Percentiles rank a stretch among this genome's conserved stretches.
Conservation (phyloP, 768 basidiomycete genomes). For the Boletus tylopilopsis region DNA sequence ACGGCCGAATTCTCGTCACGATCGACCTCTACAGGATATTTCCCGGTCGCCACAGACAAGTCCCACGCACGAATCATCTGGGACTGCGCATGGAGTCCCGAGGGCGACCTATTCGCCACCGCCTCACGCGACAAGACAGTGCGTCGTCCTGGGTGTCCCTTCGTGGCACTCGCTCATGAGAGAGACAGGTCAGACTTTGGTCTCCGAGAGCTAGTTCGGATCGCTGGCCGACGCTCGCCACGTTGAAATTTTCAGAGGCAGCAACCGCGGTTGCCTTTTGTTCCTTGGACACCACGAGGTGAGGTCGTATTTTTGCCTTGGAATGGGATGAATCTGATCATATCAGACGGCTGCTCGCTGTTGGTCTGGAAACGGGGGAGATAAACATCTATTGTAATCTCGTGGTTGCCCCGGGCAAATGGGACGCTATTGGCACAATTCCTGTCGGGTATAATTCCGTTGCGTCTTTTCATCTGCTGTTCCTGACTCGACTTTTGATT, state of each 20-base stretch:
- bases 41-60: conserved; percentile 66
- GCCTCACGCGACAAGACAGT: conserved; percentile 96
- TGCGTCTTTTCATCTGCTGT: background rate
- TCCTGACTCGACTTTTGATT: background rate
- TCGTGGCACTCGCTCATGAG: background rate
- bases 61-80: conserved; percentile 92
- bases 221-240: conserved; percentile 55
- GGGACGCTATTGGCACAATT: conserved; percentile 46
- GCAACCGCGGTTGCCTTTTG: conserved; percentile 80
- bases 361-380: conserved; percentile 82
- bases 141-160: conserved; percentile 14
- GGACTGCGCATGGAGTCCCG: conserved; percentile 86
- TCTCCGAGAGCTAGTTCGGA: conserved; percentile 29
- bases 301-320: conserved; percentile 10
- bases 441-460: conserved; percentile 49
- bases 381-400: conserved; percentile 58
- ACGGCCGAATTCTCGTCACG: background rate
- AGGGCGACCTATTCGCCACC: conserved; percentile 82
- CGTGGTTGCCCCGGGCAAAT: conserved; percentile 32
- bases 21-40: conserved; percentile 45
- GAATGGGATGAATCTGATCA: background rate
- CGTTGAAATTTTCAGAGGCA: conserved; percentile 69
- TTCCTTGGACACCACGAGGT: conserved; percentile 41
- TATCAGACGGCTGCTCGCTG: conserved; percentile 57
- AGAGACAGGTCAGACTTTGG: conserved; percentile 82